These are phyloP conservation scores for Saccharomycopsis crataegensis DNA, from an alignment of 1,139 yeast genomes.

Conservation along the genomic window DNA sequence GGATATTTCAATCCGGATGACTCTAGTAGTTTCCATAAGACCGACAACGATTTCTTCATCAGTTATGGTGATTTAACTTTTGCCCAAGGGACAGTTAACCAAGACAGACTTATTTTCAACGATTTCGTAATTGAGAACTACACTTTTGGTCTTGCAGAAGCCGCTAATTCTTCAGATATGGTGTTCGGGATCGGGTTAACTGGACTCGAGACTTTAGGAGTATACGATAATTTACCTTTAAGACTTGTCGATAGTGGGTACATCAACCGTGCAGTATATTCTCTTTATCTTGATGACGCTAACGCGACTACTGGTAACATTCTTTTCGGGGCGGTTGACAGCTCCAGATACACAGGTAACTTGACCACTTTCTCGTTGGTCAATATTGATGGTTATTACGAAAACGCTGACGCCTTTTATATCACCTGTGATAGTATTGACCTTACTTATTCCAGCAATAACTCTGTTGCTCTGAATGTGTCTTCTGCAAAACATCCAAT, in stretches of 20 bases:
- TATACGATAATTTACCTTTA: slow-evolving; percentile 52
- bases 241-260: slow-evolving; percentile 45
- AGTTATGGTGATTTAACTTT: slow-evolving; percentile 54
- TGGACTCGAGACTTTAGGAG: slow-evolving; percentile 34
- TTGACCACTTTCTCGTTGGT: slow-evolving; percentile 40
- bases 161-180: slow-evolving; percentile 44
- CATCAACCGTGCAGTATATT: slow-evolving; percentile 45
- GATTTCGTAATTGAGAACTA: slow-evolving; percentile 37
- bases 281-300: slow-evolving; percentile 39
- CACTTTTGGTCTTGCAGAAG: slow-evolving; percentile 53
- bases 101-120: slow-evolving; percentile 42
- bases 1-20: slow-evolving; percentile 41
- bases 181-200: slow-evolving; percentile 57
- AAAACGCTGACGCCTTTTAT: not conserved
- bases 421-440: not conserved
- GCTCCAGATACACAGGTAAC: slow-evolving; percentile 40
- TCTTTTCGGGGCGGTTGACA: slow-evolving; percentile 54
- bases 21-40: slow-evolving; percentile 38
- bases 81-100: slow-evolving; percentile 61
- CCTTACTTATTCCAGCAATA: not conserved
- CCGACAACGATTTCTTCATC: slow-evolving; percentile 41
- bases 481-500: slow-evolving; percentile 7
- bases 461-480: not conserved
- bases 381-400: slow-evolving; percentile 23
- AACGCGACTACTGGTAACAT: slow-evolving; percentile 38